phyloP scores from a whole-genome alignment of 2,329 filamentous ascomycete genomes.

The Sclerotinia minor region DNA sequence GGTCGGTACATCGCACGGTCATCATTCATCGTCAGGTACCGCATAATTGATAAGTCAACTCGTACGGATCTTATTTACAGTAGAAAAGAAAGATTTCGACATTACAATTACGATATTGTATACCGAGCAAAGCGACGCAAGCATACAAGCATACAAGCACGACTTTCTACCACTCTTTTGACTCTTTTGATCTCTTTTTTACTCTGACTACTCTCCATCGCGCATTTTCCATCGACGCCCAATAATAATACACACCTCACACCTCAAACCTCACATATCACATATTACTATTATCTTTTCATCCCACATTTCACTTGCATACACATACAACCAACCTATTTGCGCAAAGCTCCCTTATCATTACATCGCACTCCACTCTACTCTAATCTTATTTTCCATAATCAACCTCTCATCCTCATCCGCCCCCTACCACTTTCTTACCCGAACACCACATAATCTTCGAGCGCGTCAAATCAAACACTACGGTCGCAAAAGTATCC shows the following conservation, averaged over 20 bases:
- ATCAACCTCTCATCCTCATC: conserved; percentile 26
- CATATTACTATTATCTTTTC: background rate
- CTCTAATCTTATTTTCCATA: conserved; percentile 27
- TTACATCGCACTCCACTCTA: conserved; percentile 19
- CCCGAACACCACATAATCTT: conserved; percentile 23
- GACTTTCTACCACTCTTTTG: background rate
- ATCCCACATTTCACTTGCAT: conserved; percentile 1
- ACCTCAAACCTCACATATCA: background rate
- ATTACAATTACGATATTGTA: conserved; percentile 3
- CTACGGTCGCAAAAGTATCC: conserved; percentile 25
- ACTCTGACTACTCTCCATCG: background rate
- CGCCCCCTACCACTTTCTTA: conserved; percentile 22
- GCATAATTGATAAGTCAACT: conserved; percentile 27
- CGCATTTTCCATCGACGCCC: conserved; percentile 2
- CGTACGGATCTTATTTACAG: conserved; percentile 17
- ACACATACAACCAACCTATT: background rate
- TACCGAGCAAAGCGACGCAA: background rate
- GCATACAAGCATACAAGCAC: background rate
- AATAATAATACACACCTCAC: background rate
- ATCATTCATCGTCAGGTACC: conserved; percentile 26
- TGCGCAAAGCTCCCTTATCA: conserved; percentile 22
- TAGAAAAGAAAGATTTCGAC: conserved; percentile 9
- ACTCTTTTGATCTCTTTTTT: background rate
- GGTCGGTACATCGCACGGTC: conserved; percentile 24
- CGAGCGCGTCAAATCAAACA: conserved; percentile 23